Evolutionary conservation across 2,329 filamentous ascomycete species (phyloP), one percentile per base, ranked within the genome.

Genomic region (Stagonosporopsis chrysanthemi): DNA sequence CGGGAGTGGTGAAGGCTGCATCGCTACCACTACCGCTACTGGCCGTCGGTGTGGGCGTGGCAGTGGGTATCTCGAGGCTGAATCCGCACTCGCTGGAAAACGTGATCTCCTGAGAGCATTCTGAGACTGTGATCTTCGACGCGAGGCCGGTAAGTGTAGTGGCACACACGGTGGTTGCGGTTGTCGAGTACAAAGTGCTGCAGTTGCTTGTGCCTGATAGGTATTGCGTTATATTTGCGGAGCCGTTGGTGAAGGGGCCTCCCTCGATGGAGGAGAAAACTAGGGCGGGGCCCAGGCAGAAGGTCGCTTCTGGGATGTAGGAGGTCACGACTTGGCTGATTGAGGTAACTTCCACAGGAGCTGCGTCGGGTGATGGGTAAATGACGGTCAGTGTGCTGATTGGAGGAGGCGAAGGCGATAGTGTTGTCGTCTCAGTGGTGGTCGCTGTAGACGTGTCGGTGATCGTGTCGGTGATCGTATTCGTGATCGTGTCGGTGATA

Each of bases 11-110:
- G 6, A 69, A 52, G 0, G 54, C 2, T 31, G 29, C 29, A 31
- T 31, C 29, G 7, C 7, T 14, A 7, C 29, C 7, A 7, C 29
- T 14, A n/a, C 6, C 7, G 31, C 31, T 33, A 7, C 31, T 33
- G 17, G 14, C 41, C 46, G 6, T 14, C 8, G 43, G 17, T 40
- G 4, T 24, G 1, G 54, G 48, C 0, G 69, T 68, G 6, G 75
- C 69, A 9, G 70, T 73, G 2, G 78, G 74, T 4, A 72, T 76
- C 6, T 74, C 73, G n/a, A 81, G 60, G 1, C 71, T 71, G 62
- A 75, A 79, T n/a, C 77, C 78, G 45, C 75, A 78, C 42, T 80
- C 73, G 46, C 73, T 80, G 2, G 78, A 81, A 61, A 81, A 81
- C 4, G 79, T 81, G 44, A 82, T 70, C 19, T 80, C 72, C 52